Base-by-base conservation (phyloP, 164 flowering plant genomes). In the Aristolochia contorta region DNA sequence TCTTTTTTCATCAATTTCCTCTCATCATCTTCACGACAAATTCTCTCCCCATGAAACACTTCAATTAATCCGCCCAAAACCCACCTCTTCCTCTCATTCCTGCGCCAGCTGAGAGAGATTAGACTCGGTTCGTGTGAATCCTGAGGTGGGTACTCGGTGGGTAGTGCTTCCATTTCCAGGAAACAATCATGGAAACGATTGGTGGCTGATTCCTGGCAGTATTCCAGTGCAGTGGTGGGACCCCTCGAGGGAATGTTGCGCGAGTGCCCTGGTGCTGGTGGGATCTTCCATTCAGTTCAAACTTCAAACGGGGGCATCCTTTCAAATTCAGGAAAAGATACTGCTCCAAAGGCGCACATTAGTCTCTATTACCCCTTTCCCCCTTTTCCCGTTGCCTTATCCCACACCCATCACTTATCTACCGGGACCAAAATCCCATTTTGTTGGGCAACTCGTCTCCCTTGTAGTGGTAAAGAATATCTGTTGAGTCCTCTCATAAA, bases 21-120 rank as follows among this genome's bases (percentile, higher is more conserved):
- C 55, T 68, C 71, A 57, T 67, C 61, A 22, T 16, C 56, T 23
- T 22, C 56, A 20, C 23, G 16, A 23, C 56, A 53, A 37, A 37
- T 37, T 37, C 43, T 5, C 22, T 53, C 56, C 20, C 22, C 12
- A 24, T 10, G 30, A 10, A 24, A 22, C 23, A 53, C 23, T 23
- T 16, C 27, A 24, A 53, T 12, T 23, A 22, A 16, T 22, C 56
- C 16, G 8, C 23, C 56, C 56, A 22, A 53, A 53, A 53, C 22
- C 30, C 56, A 24, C 23, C 30, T 53, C 23, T 53, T 14, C 27
- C 6, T 22, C 56, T 12, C 23, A 16, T 9, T 23, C 20, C 18
- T 27, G 16, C 56, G 12, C 18, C 30, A 16, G 27, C 23, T 46
- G 25, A 15, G 9, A 19, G 33, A 14, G 47, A 57, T 16, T 20